These are phyloP conservation scores for Bretschneidera sinensis DNA, from an alignment of 345 rosid species.

Conservation along the genomic window DNA sequence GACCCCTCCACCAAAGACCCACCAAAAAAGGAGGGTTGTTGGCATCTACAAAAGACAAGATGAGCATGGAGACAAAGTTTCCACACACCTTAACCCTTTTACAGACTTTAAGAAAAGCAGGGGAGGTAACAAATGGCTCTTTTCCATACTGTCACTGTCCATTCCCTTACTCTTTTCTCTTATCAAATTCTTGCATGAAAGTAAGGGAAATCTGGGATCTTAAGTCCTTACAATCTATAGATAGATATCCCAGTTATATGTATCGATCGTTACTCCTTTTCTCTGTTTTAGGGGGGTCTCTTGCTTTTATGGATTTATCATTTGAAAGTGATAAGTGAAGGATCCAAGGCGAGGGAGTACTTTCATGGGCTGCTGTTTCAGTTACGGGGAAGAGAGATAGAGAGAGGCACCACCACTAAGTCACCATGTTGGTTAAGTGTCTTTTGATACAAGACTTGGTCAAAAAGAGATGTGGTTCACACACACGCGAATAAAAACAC, in stretches of 20 bases:
- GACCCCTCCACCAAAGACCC: no score
- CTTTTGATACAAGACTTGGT: slow-evolving; percentile 19
- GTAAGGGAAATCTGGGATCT: slow-evolving; percentile 27
- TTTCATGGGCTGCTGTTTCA: slow-evolving; percentile 24
- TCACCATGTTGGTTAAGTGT: not conserved
- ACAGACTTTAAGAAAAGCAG: no score
- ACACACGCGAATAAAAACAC: slow-evolving; percentile 19
- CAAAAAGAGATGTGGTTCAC: slow-evolving; percentile 25
- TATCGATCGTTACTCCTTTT: slow-evolving; percentile 3
- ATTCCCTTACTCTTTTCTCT: no score
- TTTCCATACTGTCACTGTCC: no score
- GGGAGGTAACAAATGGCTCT: no score
- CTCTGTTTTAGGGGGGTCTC: slow-evolving; percentile 7
- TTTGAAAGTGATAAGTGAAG: slow-evolving; percentile 48
- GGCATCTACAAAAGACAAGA: no score
- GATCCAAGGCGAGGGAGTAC: slow-evolving; percentile 40
- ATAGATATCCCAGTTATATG: slow-evolving; percentile 3
- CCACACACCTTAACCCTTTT: no score
- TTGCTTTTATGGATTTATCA: slow-evolving; percentile 27
- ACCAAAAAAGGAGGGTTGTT: no score
- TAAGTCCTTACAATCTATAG: slow-evolving; percentile 19
- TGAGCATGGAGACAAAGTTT: no score
- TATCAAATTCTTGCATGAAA: no score
- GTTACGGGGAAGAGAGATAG: slow-evolving; percentile 6
- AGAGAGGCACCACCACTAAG: slow-evolving; percentile 6